These are phyloP conservation scores for Cinchona pubescens DNA, from an alignment of 257 asterid species.

Conservation along the genomic window DNA sequence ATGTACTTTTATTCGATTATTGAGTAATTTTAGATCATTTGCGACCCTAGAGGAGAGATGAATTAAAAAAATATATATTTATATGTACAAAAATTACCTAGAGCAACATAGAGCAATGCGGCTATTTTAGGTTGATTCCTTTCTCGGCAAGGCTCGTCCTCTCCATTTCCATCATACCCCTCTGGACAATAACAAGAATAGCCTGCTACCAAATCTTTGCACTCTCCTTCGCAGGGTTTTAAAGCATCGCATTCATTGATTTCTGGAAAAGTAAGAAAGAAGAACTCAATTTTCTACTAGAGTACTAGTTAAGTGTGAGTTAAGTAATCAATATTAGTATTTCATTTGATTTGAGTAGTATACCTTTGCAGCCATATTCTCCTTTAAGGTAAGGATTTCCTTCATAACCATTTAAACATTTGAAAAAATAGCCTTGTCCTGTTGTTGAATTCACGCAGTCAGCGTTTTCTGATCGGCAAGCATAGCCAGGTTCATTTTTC, in stretches of 20 bases:
- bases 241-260: slow-evolving; percentile 23
- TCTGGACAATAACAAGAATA: slow-evolving; percentile 30
- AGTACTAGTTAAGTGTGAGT: no score
- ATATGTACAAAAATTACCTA: slow-evolving; percentile 19
- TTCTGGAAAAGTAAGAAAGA: slow-evolving; percentile 20
- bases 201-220: slow-evolving; percentile 8
- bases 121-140: neutral
- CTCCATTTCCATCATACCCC: slow-evolving; percentile 25
- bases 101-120: slow-evolving; percentile 11
- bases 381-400: slow-evolving; percentile 39
- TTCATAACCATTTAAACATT: slow-evolving; percentile 25
- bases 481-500: slow-evolving; percentile 15
- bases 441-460: slow-evolving; percentile 22
- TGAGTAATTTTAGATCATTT: no score
- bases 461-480: slow-evolving; percentile 27
- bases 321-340: neutral
- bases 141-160: slow-evolving; percentile 17
- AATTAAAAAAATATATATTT: no score
- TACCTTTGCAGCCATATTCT: slow-evolving; percentile 38
- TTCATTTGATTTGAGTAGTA: no score
- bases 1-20: no score
- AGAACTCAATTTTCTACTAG: neutral
- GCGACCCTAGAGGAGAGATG: no score
- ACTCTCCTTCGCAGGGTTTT: slow-evolving; percentile 20
- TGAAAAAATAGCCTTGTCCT: slow-evolving; percentile 24